These are phyloP conservation scores for Psidium friedrichsthalianum DNA, from an alignment of 345 rosid species.

Conservation along the genomic window DNA sequence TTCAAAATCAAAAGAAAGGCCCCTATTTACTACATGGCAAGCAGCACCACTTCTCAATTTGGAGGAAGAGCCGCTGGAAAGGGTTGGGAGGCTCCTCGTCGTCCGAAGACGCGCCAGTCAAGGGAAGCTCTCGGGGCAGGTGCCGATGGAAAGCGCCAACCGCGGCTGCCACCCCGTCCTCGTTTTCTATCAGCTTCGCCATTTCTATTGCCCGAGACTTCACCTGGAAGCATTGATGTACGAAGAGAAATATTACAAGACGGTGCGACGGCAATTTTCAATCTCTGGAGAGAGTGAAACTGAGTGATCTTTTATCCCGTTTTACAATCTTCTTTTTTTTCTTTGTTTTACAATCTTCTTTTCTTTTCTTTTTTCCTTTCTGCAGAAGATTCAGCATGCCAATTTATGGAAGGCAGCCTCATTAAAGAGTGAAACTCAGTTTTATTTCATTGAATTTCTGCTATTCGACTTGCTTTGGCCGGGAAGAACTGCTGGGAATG, in stretches of 20 bases:
- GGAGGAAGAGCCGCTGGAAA: slow-evolving; percentile 55
- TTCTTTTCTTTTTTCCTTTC: neutral
- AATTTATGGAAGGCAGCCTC: neutral
- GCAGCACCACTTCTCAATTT: slow-evolving; percentile 61
- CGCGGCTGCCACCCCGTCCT: slow-evolving; percentile 89
- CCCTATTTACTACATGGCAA: neutral
- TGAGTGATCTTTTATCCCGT: neutral
- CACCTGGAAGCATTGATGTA: slow-evolving; percentile 31
- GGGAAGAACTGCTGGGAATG: neutral
- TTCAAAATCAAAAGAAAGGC: neutral
- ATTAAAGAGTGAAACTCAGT: neutral
- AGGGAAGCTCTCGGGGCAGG: slow-evolving; percentile 62
- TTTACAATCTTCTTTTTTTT: neutral
- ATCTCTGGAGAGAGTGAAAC: neutral
- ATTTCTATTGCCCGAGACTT: slow-evolving; percentile 59
- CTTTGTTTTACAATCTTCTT: neutral
- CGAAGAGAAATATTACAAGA: neutral
- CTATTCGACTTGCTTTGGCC: neutral
- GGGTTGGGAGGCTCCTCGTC: slow-evolving; percentile 40
- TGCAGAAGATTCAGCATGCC: neutral
- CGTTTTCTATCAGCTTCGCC: slow-evolving; percentile 71
- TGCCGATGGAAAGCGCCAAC: slow-evolving; percentile 88
- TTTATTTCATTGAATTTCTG: neutral
- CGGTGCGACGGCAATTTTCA: neutral
- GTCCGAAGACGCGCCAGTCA: slow-evolving; percentile 23